Base-by-base conservation (phyloP, 108 stramenopile species). In the Skeletonema costatum region DNA sequence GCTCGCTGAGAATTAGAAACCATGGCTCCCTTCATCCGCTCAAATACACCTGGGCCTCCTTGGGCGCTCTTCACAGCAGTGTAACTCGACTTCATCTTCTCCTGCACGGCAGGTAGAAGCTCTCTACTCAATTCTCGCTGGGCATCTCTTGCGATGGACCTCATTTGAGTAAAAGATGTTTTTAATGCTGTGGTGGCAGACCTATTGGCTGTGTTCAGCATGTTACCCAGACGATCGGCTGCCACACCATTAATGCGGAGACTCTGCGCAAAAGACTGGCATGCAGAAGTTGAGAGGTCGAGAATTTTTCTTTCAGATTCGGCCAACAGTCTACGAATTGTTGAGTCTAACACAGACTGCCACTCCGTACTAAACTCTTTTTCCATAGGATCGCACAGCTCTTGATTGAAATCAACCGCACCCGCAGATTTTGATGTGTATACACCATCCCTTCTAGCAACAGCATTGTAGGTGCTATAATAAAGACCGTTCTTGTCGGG, bases 381-480 rank as follows among this genome's bases (percentile, higher is more conserved):
- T 39, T 85, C 84, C 84, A 85, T 81, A 1, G 84, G 84, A 51
- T 76, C 84, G 36, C 76, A 83, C 2, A 85, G 50, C 51, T 85
- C 79, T 29, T 76, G 75, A 32, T 85, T 85, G 25, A 85, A 61
- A 64, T 85, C 80, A 2, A 85, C 48, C 4, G 75, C 35, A 2
- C 84, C 84, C 4, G 80, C 84, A 61, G 70, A 67, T 32, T 41
- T 25, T 30, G 78, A 79, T 17, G 71, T 75, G 48, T 71, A 85
- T 2, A 81, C 84, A 16, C 84, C 84, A 77, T 72, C 69, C 3
- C 84, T 75, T n/a, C 84, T 50, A 9, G 51, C 70, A 21, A 75
- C 75, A 48, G 84, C 84, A 14, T 68, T 46, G 39, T 85, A 85
- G 2, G 84, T 85, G 4, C 38, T 70, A 73, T 6, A 75, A 29